phyloP scores from a whole-genome alignment of 176 grass and related monocot species.

The Oryza glaberrima region DNA sequence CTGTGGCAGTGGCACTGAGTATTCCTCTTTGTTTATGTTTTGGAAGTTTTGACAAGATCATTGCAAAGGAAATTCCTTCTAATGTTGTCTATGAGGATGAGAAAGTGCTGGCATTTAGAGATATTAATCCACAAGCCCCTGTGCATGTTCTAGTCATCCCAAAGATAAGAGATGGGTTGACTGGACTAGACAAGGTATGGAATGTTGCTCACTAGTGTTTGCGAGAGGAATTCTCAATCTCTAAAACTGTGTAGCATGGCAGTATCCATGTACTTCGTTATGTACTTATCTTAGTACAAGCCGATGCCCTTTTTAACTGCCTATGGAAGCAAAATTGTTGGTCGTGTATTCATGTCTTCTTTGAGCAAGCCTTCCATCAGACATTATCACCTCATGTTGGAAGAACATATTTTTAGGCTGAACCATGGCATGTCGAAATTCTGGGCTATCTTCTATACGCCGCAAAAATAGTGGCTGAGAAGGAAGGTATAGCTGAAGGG shows the following conservation, averaged over 20 bases:
- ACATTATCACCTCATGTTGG: not conserved
- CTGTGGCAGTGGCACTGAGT: not conserved
- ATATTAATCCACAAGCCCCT: conserved; percentile 89
- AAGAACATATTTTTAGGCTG: conserved; percentile 52
- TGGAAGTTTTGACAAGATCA: conserved; percentile 94
- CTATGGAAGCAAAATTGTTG: not conserved
- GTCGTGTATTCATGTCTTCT: not conserved
- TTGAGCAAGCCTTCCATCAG: not conserved
- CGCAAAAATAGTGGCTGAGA: conserved; percentile 81
- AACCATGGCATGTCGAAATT: conserved; percentile 77
- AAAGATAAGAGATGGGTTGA: conserved; percentile 77
- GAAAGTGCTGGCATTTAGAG: conserved; percentile 88
- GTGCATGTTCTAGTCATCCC: conserved; percentile 88
- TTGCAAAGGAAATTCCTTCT: conserved; percentile 86
- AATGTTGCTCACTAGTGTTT: not conserved
- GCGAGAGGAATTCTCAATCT: not conserved
- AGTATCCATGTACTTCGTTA: not conserved
- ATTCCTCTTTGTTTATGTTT: conserved; percentile 20
- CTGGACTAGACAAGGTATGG: conserved; percentile 73
- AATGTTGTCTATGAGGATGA: conserved; percentile 86
- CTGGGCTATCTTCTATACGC: conserved; percentile 82
- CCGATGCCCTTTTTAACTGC: not conserved
- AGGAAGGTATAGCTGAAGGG: conserved; percentile 78
- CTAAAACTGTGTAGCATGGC: not conserved
- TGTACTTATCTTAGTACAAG: not conserved